These are phyloP conservation scores for Synchytrium microbalum DNA, from an alignment of 371 early-diverging fungal species.

Conservation along the genomic window DNA sequence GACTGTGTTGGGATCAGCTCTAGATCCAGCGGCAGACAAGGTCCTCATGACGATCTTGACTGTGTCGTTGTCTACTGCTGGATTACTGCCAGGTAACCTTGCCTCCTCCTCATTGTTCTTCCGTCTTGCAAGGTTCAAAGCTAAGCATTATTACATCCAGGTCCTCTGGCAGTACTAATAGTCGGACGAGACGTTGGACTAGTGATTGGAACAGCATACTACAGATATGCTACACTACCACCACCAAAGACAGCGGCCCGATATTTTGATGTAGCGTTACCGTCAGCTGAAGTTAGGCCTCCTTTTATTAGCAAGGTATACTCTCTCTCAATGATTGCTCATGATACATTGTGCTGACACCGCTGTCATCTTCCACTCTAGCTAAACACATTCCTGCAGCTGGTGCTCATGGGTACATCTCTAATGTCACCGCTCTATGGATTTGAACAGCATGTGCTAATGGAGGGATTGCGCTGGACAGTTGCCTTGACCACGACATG, in stretches of 20 bases:
- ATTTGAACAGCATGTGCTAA: constrained; percentile 28
- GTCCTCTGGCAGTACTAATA: constrained; percentile 72
- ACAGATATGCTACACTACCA: constrained; percentile 80
- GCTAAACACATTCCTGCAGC: constrained; percentile 84
- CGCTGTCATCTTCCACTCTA: constrained; percentile 10
- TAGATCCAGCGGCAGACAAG: constrained; percentile 97
- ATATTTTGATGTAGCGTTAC: constrained; percentile 84
- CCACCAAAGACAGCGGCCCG: constrained; percentile 80
- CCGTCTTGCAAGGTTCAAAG: not conserved
- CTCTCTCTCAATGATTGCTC: not conserved
- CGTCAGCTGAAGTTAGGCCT: constrained; percentile 85
- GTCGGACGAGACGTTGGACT: constrained; percentile 81
- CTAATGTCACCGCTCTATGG: constrained; percentile 60
- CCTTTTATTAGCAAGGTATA: constrained; percentile 74
- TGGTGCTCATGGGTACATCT: constrained; percentile 69
- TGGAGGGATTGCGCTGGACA: constrained; percentile 32
- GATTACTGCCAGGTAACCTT: constrained; percentile 67
- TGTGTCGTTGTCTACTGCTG: constrained; percentile 64
- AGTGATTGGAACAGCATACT: constrained; percentile 68
- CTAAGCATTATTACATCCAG: constrained; percentile 23
- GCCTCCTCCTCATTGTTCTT: not conserved
- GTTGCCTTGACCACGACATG: too few relatives aligned
- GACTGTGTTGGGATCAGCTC: constrained; percentile 78
- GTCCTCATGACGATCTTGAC: constrained; percentile 86
- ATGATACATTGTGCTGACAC: not conserved